Base-by-base conservation (phyloP, 352 stramenopile species). In the Phytophthora idaei region DNA sequence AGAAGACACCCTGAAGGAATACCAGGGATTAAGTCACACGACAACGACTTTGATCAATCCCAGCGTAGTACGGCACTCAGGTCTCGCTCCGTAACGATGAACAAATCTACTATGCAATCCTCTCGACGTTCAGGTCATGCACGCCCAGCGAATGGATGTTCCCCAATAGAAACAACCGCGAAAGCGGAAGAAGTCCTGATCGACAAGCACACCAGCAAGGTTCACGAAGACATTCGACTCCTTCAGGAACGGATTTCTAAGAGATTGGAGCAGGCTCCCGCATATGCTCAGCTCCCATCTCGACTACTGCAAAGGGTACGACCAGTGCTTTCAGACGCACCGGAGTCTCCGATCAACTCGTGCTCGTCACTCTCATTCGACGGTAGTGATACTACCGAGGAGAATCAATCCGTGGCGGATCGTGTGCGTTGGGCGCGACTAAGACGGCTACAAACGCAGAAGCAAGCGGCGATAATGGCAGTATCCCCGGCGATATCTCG, bases 161-260 rank as follows among this genome's bases (percentile, higher is more conserved):
- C 61, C 2, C 25, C 36, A 14, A 50, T 11, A 5, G 54, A 66
- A 12, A 11, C n/a, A 29, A 36, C 36, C 4, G 17, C 39, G 9
- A 28, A 28, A 41, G 29, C 46, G 3, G 63, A 76, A 60, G 82
- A 87, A 55, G 57, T 69, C 2, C 53, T 71, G 32, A 80, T 94
- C 17, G 81, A 94, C 15, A 71, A 73, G 5, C 83, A 85, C 39
- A 85, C 83, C 1, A 87, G 52, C 44, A 90, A 82, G 28, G 74
- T 94, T 28, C 86, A 92, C 57, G 81, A 89, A 53, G 86, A 94
- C 54, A 87, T 93, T 39, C 79, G 80, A 14, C 55, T 81, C 11
- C 65, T 95, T 4, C 87, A 95, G 45, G 72, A 90, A 25, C 71
- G 83, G 1, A 87, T 95, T 41, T 74, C 80, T 9, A 80, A 81